Percentiles rank a stretch among this genome's conserved stretches.
phyloP scores from a whole-genome alignment of 2,329 filamentous ascomycete genomes.

The Akanthomyces dipterigenus region DNA sequence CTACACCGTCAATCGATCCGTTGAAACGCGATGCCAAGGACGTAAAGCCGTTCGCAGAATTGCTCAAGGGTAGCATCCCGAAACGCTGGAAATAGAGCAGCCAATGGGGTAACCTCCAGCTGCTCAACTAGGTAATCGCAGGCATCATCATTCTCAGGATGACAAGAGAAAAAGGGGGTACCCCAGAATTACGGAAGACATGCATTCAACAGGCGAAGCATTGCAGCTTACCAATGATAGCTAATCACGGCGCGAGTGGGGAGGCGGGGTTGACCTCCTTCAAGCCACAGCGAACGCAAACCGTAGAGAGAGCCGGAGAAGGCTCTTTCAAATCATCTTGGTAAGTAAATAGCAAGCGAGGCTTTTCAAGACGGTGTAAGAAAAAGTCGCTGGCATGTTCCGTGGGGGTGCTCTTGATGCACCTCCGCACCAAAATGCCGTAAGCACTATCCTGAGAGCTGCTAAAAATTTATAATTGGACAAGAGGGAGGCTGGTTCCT shows the following conservation, averaged over 20 bases:
- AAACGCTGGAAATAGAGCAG: background rate
- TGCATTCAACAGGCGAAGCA: background rate
- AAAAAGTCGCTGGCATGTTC: background rate
- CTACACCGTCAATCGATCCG: background rate
- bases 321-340: background rate
- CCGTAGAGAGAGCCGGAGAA: too few species aligned
- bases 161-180: too few species aligned
- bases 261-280: background rate
- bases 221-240: conserved; percentile 1
- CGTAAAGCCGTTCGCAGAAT: background rate
- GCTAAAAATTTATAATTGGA: background rate
- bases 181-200: background rate
- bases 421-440: background rate
- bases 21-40: background rate
- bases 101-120: background rate
- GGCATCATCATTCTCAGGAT: background rate
- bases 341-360: background rate
- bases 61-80: background rate
- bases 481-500: background rate
- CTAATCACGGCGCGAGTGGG: background rate
- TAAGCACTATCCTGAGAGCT: background rate
- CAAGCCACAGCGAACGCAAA: too few species aligned
- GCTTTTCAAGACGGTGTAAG: too few species aligned
- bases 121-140: background rate
- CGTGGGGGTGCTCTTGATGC: background rate